These are phyloP conservation scores for Leccinum aurantiacum DNA, from an alignment of 768 basidiomycete genomes.

Conservation along the genomic window DNA sequence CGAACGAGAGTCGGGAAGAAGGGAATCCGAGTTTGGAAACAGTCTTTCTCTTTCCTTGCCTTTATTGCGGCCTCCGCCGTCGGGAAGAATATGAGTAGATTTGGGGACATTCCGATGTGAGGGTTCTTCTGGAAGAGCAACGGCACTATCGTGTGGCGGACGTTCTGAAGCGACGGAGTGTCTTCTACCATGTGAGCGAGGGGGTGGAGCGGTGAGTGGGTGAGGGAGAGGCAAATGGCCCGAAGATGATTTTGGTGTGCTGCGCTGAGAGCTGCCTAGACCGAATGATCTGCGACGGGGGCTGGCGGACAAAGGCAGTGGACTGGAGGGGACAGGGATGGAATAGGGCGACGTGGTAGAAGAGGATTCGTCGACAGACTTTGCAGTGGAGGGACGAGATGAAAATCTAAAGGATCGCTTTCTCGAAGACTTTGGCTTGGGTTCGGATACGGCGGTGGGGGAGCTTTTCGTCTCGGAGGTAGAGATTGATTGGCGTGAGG, in stretches of 20 bases:
- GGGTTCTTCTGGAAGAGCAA: constrained; percentile 32
- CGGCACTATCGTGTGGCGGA: constrained; percentile 33
- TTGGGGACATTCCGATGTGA: constrained; percentile 18
- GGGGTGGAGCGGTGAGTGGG: constrained; percentile 8
- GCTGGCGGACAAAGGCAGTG: constrained; percentile 34
- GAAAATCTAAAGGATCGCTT: constrained; percentile 33
- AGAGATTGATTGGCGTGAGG: constrained; percentile 17
- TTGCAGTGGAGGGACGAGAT: constrained; percentile 33
- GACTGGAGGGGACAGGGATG: constrained; percentile 32
- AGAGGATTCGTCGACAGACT: constrained; percentile 23
- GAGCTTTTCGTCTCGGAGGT: constrained; percentile 25
- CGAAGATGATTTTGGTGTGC: constrained; percentile 32
- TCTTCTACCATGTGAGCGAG: constrained; percentile 28
- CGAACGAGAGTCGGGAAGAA: constrained; percentile 13
- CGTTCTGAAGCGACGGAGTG: constrained; percentile 32
- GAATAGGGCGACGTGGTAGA: constrained; percentile 21
- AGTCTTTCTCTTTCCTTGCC: constrained; percentile 29
- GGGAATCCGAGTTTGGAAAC: neutral
- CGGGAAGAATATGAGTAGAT: constrained; percentile 3
- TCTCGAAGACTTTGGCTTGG: constrained; percentile 17
- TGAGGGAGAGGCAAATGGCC: constrained; percentile 27
- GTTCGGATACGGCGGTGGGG: constrained; percentile 21
- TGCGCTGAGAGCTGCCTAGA: constrained; percentile 27
- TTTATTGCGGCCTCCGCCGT: constrained; percentile 21
- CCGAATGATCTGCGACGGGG: constrained; percentile 35